Base-by-base conservation (phyloP, 2,329 filamentous ascomycete genomes). In the Tolypocladium guangdongense region DNA sequence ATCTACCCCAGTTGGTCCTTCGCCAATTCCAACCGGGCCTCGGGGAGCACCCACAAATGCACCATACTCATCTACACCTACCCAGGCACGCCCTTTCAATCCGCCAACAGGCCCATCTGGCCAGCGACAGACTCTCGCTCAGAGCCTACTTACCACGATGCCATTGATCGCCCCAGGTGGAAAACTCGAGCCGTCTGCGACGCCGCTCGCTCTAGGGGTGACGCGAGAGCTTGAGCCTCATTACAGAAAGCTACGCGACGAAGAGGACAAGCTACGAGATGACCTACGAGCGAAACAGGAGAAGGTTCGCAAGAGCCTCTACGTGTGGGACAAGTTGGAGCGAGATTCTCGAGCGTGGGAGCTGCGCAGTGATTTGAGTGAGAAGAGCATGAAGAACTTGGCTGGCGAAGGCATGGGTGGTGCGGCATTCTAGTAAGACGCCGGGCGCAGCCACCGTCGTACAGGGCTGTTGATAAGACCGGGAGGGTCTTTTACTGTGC, bases 261-360 rank as follows among this genome's bases (percentile, higher is more conserved):
- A 83, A 47, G 80, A 82, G 60, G 80, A 82, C 63, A 76, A 75
- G 56, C 60, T 81, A 37, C 72, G 80, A 2, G 73, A 77, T 43
- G 80, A 83, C 52, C 65, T 80, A 33, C 71, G 74, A 22, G 60
- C 59, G 27, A 80, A 78, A 62, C 75, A 82, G 60, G 80, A 82
- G 43, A 74, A 74, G 56, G 65, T 82, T 39, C 71, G 78, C 33
- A 76, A 74, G 65, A 78, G 71, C 53, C 66, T 83, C 38, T 71
- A 74, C 46, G 60, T 70, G 32, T 83, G 79, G 77, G 75, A 82
- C 52, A 72, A 72, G 60, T 69, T 79, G 46, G 76, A 80, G 62
- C 71, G 79, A 30, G 80, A 83, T 60, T 72, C 73, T 5, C 73
- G 74, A 50, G 71, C 75, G 1, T 77, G 77, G 68, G 76, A 79